These are phyloP conservation scores for Juncus effusus DNA, from an alignment of 176 grass and related monocot species.

Conservation along the genomic window DNA sequence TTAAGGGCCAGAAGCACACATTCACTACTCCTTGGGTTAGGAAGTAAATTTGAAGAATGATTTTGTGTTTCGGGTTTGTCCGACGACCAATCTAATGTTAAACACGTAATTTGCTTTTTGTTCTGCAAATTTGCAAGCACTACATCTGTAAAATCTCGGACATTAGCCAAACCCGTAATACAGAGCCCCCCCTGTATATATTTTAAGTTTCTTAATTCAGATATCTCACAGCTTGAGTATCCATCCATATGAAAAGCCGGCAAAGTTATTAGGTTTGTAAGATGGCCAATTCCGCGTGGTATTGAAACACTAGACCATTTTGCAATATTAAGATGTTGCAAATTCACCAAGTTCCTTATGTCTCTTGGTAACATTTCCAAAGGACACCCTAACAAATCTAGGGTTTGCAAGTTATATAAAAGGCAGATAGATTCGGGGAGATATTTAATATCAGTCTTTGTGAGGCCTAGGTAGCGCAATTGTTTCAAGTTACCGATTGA, in stretches of 20 bases:
- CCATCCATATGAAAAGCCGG: neutral
- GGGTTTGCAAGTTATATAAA: constrained; percentile 29
- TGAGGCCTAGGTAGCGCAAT: constrained; percentile 14
- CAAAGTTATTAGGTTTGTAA: constrained; percentile 25
- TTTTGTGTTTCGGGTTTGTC: neutral
- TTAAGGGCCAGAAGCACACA: neutral
- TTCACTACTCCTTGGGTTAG: neutral
- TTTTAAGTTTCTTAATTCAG: constrained; percentile 22
- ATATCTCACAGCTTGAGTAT: neutral
- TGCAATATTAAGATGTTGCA: constrained; percentile 15
- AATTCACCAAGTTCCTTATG: constrained; percentile 6
- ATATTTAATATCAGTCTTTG: neutral
- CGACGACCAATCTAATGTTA: constrained; percentile 15
- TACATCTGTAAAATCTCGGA: neutral
- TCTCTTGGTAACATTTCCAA: neutral
- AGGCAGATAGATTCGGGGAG: constrained; percentile 15
- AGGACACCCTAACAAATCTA: neutral
- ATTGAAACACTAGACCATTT: neutral
- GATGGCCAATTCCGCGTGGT: constrained; percentile 10
- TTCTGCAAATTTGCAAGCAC: constrained; percentile 10
- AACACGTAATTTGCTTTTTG: constrained; percentile 11
- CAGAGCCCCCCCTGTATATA: constrained; percentile 19
- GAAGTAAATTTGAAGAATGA: neutral
- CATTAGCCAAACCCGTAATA: constrained; percentile 18
- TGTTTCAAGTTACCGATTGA: no score